phyloP scores from a whole-genome alignment of 1,284 basidiomycete genomes.

The Chiua sp. region DNA sequence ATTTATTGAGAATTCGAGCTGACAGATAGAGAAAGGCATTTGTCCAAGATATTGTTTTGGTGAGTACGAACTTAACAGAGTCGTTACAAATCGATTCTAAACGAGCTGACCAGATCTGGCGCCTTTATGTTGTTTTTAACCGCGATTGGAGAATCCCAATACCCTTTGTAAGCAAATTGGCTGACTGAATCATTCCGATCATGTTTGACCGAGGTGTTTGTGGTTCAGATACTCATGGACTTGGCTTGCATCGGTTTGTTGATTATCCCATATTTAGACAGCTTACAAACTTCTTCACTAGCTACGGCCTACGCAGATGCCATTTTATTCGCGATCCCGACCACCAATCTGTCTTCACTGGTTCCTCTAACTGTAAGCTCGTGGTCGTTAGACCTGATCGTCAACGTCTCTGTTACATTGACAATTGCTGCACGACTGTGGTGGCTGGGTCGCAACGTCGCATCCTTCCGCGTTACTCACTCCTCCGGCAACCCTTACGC shows the following conservation, averaged over 20 bases:
- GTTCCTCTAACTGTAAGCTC: conserved; percentile 16
- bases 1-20: not conserved
- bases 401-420: conserved; percentile 21
- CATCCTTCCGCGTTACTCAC: conserved; percentile 7
- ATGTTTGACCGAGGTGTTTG: not conserved
- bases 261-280: not conserved
- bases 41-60: conserved; percentile 20
- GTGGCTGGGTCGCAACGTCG: conserved; percentile 19
- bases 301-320: conserved; percentile 15
- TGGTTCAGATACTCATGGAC: conserved; percentile 18
- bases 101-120: conserved; percentile 13
- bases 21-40: conserved; percentile 10
- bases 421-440: conserved; percentile 21
- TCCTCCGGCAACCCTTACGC: conserved; percentile 15
- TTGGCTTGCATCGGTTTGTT: conserved; percentile 22
- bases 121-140: conserved; percentile 22
- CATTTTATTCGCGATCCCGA: conserved; percentile 16
- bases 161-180: conserved; percentile 10
- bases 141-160: conserved; percentile 18
- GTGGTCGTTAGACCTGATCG: conserved; percentile 19
- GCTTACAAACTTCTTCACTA: conserved; percentile 3
- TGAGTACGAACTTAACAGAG: conserved; percentile 3
- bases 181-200: not conserved
- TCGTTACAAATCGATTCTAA: not conserved
- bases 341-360: conserved; percentile 7